Conservation (phyloP, 331 rosid species). For the Rosa hybrid region DNA sequence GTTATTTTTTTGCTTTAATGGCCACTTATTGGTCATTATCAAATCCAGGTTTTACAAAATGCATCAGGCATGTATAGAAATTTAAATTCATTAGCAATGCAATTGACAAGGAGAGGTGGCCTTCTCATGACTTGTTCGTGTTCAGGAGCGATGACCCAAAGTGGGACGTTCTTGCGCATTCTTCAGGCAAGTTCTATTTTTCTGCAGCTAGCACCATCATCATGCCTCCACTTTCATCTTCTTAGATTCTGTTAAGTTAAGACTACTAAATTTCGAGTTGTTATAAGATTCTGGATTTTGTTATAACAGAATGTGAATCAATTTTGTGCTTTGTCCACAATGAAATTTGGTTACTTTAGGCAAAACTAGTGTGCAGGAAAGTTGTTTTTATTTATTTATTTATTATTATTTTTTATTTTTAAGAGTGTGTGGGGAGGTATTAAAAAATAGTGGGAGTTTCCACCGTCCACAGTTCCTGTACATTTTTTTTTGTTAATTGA, state of each 20-base stretch:
- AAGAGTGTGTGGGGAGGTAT: too few relatives aligned
- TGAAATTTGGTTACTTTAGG: not conserved
- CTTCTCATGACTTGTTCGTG: slow-evolving; percentile 92
- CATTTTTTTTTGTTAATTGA: too few relatives aligned
- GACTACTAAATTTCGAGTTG: too few relatives aligned
- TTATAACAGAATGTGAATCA: not conserved
- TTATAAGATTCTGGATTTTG: not conserved
- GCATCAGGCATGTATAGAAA: slow-evolving; percentile 91
- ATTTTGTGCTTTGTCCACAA: not conserved
- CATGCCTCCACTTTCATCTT: not conserved
- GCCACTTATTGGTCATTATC: slow-evolving; percentile 16
- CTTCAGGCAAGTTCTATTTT: slow-evolving; percentile 58
- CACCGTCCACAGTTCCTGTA: too few relatives aligned
- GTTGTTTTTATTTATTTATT: too few relatives aligned
- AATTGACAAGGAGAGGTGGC: slow-evolving; percentile 76
- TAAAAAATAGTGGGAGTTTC: too few relatives aligned
- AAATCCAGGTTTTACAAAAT: slow-evolving; percentile 61
- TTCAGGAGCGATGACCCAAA: slow-evolving; percentile 90
- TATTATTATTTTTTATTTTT: too few relatives aligned
- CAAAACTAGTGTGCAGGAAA: not conserved
- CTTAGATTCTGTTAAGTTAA: not conserved
- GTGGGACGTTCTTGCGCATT: slow-evolving; percentile 66
- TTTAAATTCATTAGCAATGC: slow-evolving; percentile 82
- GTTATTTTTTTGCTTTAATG: not conserved
- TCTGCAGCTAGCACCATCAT: not conserved